These are phyloP conservation scores for Stropharia rugosoannulata DNA, from an alignment of 768 basidiomycete genomes.

Conservation along the genomic window DNA sequence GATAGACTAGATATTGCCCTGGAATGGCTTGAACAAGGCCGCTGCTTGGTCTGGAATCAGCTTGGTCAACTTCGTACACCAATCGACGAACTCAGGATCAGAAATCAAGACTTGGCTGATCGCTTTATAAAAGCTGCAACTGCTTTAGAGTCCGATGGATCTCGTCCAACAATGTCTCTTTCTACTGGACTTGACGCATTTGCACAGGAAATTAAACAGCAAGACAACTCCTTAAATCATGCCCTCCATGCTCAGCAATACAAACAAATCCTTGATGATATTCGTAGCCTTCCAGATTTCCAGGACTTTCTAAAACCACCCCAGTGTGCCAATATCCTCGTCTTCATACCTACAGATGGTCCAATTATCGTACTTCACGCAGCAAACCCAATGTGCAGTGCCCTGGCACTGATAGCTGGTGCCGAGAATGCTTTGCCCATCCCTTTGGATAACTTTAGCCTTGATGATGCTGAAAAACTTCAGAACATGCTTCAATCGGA, in stretches of 20 bases:
- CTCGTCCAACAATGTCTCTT: too few species aligned
- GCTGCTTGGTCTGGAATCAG: slow-evolving; percentile 25
- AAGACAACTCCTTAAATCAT: not conserved
- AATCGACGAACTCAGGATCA: too few species aligned
- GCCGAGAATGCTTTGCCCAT: not conserved
- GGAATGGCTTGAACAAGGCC: slow-evolving; percentile 28
- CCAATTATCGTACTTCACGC: too few species aligned
- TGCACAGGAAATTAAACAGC: not conserved
- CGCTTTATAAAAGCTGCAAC: slow-evolving; percentile 5
- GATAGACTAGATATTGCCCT: slow-evolving; percentile 14
- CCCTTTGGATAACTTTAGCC: not conserved
- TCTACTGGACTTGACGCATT: too few species aligned
- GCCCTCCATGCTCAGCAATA: not conserved
- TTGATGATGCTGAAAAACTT: not conserved
- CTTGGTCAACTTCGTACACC: slow-evolving; percentile 22
- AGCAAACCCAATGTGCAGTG: not conserved
- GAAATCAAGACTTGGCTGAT: slow-evolving; percentile 11
- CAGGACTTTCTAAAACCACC: not conserved
- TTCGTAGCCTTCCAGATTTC: not conserved
- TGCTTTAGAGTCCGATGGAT: slow-evolving; percentile 7
- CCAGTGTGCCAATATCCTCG: not conserved
- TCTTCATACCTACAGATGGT: not conserved
- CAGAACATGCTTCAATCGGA: not conserved
- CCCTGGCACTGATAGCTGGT: not conserved
- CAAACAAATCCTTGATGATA: not conserved